phyloP scores from a whole-genome alignment of 208 protist species.

The Leishmania gerbilli region DNA sequence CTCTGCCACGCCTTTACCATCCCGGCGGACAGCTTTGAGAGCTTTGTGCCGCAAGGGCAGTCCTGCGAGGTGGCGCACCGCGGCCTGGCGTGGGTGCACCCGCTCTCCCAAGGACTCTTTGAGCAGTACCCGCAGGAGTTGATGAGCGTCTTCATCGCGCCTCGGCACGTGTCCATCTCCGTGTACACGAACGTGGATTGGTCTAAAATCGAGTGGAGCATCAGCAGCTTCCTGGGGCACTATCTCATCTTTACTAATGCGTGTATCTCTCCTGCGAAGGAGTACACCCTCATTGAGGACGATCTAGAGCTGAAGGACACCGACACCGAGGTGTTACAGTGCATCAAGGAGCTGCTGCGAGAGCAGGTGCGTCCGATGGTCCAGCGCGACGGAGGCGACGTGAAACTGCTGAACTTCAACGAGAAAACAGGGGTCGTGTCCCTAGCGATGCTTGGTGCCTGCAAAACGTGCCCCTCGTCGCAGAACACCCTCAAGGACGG shows the following conservation, averaged over 20 bases:
- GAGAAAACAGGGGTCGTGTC: slow-evolving; percentile 88
- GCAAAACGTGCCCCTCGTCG: slow-evolving; percentile 89
- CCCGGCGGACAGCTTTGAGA: slow-evolving; percentile 68
- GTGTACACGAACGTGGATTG: slow-evolving; percentile 79
- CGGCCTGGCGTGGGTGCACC: slow-evolving; percentile 85
- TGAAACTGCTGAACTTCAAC: slow-evolving; percentile 89
- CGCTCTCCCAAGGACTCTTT: slow-evolving; percentile 83
- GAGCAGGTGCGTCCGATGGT: slow-evolving; percentile 93
- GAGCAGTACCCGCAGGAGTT: slow-evolving; percentile 89
- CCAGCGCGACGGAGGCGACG: slow-evolving; percentile 93
- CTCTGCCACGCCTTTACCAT: slow-evolving; percentile 78
- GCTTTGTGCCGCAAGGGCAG: slow-evolving; percentile 79
- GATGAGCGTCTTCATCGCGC: slow-evolving; percentile 81
- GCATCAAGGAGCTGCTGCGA: slow-evolving; percentile 94
- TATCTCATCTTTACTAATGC: slow-evolving; percentile 80
- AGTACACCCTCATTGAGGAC: slow-evolving; percentile 86
- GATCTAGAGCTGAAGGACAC: slow-evolving; percentile 66
- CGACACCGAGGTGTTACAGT: slow-evolving; percentile 91
- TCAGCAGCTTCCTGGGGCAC: slow-evolving; percentile 88
- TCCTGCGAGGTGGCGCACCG: slow-evolving; percentile 88
- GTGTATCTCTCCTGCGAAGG: slow-evolving; percentile 67
- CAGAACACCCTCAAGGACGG: slow-evolving; percentile 90
- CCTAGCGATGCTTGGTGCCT: slow-evolving; percentile 91
- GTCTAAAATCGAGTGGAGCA: slow-evolving; percentile 76
- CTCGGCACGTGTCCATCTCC: slow-evolving; percentile 75